phyloP scores from a whole-genome alignment of 805 yeast genomes.

The Metschnikowia koreensis region DNA sequence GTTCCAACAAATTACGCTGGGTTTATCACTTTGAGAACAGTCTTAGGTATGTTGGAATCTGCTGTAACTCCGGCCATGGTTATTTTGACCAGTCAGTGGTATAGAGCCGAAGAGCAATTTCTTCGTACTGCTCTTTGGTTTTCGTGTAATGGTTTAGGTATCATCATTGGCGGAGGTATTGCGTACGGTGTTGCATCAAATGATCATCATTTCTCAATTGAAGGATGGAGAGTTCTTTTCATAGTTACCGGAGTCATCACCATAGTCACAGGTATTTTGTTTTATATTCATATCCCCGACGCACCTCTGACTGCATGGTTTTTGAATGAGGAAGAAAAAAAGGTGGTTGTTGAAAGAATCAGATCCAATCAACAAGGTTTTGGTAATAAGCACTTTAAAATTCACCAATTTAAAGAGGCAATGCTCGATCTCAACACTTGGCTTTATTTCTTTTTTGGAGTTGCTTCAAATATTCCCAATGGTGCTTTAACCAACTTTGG shows the following conservation, averaged over 20 bases:
- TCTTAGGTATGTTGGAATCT: slow-evolving; percentile 53
- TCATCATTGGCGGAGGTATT: slow-evolving; percentile 41
- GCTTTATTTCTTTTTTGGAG: slow-evolving; percentile 26
- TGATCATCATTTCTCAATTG: slow-evolving; percentile 38
- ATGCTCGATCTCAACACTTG: slow-evolving; percentile 49
- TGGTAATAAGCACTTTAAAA: slow-evolving; percentile 54
- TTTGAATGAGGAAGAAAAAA: slow-evolving; percentile 43
- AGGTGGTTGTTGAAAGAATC: slow-evolving; percentile 47
- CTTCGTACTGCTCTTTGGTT: slow-evolving; percentile 37
- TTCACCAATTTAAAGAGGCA: slow-evolving; percentile 53
- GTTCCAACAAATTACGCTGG: slow-evolving; percentile 46
- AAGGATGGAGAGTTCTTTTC: slow-evolving; percentile 61
- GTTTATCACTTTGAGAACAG: slow-evolving; percentile 45
- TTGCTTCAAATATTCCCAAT: slow-evolving; percentile 29
- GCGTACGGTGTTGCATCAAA: slow-evolving; percentile 51
- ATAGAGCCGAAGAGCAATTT: slow-evolving; percentile 42
- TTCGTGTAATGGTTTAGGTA: slow-evolving; percentile 36
- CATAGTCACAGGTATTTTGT: slow-evolving; percentile 46
- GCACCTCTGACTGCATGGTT: slow-evolving; percentile 48
- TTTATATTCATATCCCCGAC: slow-evolving; percentile 54
- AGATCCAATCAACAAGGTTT: slow-evolving; percentile 57
- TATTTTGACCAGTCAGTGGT: slow-evolving; percentile 57
- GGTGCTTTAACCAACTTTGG: slow-evolving; percentile 32
- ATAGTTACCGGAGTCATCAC: slow-evolving; percentile 61
- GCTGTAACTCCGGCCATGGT: slow-evolving; percentile 58